Percentiles rank a stretch among this genome's conserved stretches.
phyloP scores from a whole-genome alignment of 371 early-diverging fungal species.

The Choanephora cucurbitarum region DNA sequence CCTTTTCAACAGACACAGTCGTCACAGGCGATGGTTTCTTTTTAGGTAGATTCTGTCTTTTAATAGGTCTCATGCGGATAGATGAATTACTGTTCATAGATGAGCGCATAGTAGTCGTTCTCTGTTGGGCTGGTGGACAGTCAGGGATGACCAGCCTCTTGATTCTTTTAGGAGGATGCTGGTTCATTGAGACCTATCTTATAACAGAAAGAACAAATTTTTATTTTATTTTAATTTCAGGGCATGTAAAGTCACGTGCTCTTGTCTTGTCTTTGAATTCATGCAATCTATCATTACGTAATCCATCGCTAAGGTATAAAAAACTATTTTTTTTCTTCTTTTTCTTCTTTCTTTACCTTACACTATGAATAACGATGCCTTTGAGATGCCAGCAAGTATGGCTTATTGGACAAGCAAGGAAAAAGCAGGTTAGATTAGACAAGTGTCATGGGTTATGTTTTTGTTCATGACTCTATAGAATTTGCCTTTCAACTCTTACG shows the following conservation, averaged over 20 bases:
- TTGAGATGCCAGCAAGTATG: conserved; percentile 30
- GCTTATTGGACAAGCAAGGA: conserved; percentile 59
- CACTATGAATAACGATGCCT: too few relatives aligned
- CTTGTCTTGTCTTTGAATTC: too few relatives aligned
- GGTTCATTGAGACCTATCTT: neutral
- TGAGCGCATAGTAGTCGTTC: neutral
- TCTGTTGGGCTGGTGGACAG: neutral
- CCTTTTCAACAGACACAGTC: neutral
- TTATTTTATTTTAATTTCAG: too few relatives aligned
- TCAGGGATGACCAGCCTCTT: neutral
- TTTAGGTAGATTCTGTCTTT: neutral
- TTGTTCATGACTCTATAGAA: too few relatives aligned
- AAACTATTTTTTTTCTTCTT: too few relatives aligned
- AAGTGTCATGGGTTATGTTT: too few relatives aligned
- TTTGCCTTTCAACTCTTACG: conserved; percentile 18
- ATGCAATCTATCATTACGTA: too few relatives aligned
- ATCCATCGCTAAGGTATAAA: too few relatives aligned
- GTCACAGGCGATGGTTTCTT: neutral
- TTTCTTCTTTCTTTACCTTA: too few relatives aligned
- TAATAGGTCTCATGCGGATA: neutral
- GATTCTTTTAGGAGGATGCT: neutral
- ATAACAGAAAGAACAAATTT: too few relatives aligned
- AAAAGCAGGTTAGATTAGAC: conserved; percentile 59
- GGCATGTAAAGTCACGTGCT: too few relatives aligned
- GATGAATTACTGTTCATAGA: neutral